Base-by-base conservation (phyloP, 768 basidiomycete genomes). In the Mycena alexandri region DNA sequence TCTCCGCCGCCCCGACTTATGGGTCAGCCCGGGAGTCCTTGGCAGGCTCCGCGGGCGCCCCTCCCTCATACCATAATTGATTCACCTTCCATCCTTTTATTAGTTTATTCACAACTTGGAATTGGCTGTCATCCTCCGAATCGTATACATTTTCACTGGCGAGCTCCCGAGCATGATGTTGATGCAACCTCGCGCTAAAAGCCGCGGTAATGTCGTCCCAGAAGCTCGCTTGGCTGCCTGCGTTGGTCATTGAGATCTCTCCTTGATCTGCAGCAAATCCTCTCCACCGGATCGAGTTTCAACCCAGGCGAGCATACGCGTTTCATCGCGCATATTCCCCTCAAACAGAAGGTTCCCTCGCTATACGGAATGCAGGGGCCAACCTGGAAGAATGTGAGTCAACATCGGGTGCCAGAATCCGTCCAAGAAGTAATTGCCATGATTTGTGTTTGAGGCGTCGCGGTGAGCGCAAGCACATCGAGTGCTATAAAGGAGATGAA, bases 51-150 rank as follows among this genome's bases (percentile, higher is more conserved):
- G 19, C 56, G n/a, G 63, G 55, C 12, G 56, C 63, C 0, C 63
- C 63, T 11, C 63, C 63, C 8, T 34, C 63, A 7, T 65, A 65
- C 51, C 60, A 61, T 7, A 61, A 52, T 42, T 58, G 33, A 58
- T 58, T 46, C 29, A 29, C 29, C 29, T 29, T 29, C 29, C 29
- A 29, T 29, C 29, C 29, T 29, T 29, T 6, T 29, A 29, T 6
- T 29, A 29, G 29, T 29, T 29, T 3, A 29, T 29, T 29, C 29
- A 29, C 29, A 6, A 29, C 29, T 29, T 29, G 29, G 29, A 29
- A 29, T 29, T 29, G 29, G 29, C 29, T 29, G 6, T 29, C 29
- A 6, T 29, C 29, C 29, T 29, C 6, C 29, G 6, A n/a, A n/a
- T n/a, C n/a, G n/a, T n/a, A n/a, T n/a, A n/a, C n/a, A n/a, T n/a